phyloP scores from a whole-genome alignment of 257 asterid genomes.

The Salvia hispanica region DNA sequence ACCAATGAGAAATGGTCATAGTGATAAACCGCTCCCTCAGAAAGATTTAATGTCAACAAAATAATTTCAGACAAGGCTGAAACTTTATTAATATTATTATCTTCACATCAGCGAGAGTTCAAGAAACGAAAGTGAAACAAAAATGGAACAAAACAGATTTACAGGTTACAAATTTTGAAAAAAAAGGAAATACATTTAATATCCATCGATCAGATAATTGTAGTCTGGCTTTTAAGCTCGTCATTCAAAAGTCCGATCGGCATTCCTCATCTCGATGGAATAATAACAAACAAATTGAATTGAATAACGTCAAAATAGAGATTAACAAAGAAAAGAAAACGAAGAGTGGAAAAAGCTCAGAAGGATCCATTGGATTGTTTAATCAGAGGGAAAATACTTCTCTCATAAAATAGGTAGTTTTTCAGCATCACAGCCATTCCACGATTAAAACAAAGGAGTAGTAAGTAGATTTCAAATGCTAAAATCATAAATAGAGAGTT shows the following conservation, averaged over 20 bases:
- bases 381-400: constrained; percentile 52
- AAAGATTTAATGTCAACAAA: too few species aligned
- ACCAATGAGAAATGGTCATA: too few species aligned
- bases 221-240: constrained; percentile 68
- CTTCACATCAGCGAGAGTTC: too few species aligned
- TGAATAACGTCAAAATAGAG: background rate
- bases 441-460: background rate
- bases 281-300: background rate
- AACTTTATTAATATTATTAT: too few species aligned
- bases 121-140: too few species aligned
- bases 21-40: too few species aligned
- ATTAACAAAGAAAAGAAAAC: background rate
- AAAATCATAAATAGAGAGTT: too few species aligned
- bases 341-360: constrained; percentile 49
- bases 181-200: too few species aligned
- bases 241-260: constrained; percentile 46
- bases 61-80: too few species aligned
- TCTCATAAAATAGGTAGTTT: constrained; percentile 82
- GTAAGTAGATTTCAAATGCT: too few species aligned
- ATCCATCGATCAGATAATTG: constrained; percentile 72
- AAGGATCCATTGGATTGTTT: constrained; percentile 92
- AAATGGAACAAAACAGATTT: too few species aligned
- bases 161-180: too few species aligned
- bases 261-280: constrained; percentile 54
- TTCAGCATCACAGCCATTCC: constrained; percentile 59